phyloP scores from a whole-genome alignment of 2,329 filamentous ascomycete species.

The Talaromyces sp. region DNA sequence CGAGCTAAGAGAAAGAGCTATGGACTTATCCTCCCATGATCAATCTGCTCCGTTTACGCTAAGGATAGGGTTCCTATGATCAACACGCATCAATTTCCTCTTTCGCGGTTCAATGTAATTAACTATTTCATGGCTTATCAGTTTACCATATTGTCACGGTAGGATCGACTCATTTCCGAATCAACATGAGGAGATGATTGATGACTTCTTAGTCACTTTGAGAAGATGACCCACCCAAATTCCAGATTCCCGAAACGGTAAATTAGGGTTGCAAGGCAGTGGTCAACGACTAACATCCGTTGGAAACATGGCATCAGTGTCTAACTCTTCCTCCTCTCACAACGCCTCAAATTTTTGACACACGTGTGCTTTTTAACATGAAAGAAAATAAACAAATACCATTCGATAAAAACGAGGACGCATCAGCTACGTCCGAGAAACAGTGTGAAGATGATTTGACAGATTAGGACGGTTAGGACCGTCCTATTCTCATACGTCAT shows the following conservation, averaged over 20 bases:
- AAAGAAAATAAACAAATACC: too few species aligned
- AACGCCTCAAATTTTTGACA: too few species aligned
- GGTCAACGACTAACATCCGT: too few species aligned
- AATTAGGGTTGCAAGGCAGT: neutral
- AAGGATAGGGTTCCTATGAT: neutral
- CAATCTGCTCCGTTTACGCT: neutral
- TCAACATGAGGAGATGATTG: neutral
- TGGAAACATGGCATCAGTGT: too few species aligned
- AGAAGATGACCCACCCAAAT: neutral
- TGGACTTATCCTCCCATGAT: neutral
- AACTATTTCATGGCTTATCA: neutral
- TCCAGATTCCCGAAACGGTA: neutral
- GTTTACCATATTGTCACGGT: neutral
- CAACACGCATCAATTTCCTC: neutral
- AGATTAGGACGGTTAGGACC: too few species aligned
- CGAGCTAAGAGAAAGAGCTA: neutral
- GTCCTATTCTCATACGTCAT: too few species aligned
- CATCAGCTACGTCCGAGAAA: too few species aligned
- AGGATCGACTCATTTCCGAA: neutral
- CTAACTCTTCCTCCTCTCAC: too few species aligned
- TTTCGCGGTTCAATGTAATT: neutral
- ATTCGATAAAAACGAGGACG: too few species aligned
- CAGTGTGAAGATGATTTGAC: too few species aligned
- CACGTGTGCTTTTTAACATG: too few species aligned
- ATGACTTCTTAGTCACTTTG: neutral